Percentiles rank a stretch among this genome's conserved stretches.
Conservation (phyloP, 352 stramenopile genomes). For the Thraustotheca clavata region DNA sequence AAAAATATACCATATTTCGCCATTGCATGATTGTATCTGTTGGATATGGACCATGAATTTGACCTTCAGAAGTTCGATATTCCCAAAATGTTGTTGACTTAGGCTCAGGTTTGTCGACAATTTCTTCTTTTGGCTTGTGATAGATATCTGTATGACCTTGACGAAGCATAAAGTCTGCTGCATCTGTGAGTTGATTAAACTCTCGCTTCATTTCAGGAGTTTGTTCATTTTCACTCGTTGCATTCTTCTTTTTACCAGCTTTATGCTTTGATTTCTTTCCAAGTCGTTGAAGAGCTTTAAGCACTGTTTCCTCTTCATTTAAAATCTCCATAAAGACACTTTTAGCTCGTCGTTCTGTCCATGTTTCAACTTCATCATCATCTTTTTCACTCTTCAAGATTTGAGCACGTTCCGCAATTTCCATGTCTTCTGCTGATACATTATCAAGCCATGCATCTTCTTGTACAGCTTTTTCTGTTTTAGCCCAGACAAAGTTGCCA, state of each 20-base stretch:
- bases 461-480: slow-evolving; percentile 60
- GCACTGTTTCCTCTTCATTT: slow-evolving; percentile 57
- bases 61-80: slow-evolving; percentile 57
- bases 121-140: slow-evolving; percentile 72
- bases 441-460: slow-evolving; percentile 76
- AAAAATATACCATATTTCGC: slow-evolving; percentile 46
- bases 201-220: slow-evolving; percentile 63
- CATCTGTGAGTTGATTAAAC: slow-evolving; percentile 74
- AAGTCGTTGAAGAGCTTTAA: slow-evolving; percentile 64
- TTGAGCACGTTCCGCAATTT: slow-evolving; percentile 35
- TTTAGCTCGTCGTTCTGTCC: slow-evolving; percentile 31
- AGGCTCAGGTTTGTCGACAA: slow-evolving; percentile 36
- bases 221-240: slow-evolving; percentile 23
- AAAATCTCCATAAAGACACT: slow-evolving; percentile 45
- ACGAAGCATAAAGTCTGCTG: slow-evolving; percentile 69
- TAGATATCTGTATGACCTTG: slow-evolving; percentile 73
- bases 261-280: slow-evolving; percentile 43
- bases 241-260: slow-evolving; percentile 24
- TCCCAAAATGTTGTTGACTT: slow-evolving; percentile 47
- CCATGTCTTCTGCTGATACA: slow-evolving; percentile 66
- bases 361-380: slow-evolving; percentile 38
- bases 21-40: slow-evolving; percentile 66
- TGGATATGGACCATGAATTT: slow-evolving; percentile 67
- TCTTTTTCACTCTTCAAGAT: slow-evolving; percentile 55
- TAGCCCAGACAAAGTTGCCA: slow-evolving; percentile 77